phyloP scores from a whole-genome alignment of 805 yeast genomes.

The Teunomyces kruisii region DNA sequence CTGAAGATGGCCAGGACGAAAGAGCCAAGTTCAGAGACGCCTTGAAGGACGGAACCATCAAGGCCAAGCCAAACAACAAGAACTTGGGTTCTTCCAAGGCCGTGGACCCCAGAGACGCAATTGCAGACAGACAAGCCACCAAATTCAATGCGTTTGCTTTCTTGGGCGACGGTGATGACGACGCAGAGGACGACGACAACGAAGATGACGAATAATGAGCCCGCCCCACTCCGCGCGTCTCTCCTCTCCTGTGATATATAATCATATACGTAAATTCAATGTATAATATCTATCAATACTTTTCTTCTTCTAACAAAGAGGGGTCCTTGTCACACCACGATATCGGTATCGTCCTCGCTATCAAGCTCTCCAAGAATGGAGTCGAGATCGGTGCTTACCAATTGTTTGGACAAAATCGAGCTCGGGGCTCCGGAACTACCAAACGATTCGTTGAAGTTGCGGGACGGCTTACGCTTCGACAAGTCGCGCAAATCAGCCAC shows the following conservation, averaged over 20 bases:
- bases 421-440: conserved; percentile 15
- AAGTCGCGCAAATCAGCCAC: conserved; percentile 37
- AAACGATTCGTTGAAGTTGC: conserved; percentile 4
- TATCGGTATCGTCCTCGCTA: conserved; percentile 32
- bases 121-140: conserved; percentile 63
- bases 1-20: conserved; percentile 49
- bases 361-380: conserved; percentile 35
- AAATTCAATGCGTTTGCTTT: conserved; percentile 83
- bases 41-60: conserved; percentile 46
- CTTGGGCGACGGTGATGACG: conserved; percentile 59
- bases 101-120: conserved; percentile 68
- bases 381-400: conserved; percentile 30
- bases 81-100: conserved; percentile 74
- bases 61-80: conserved; percentile 69
- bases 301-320: background rate
- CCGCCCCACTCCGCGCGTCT: background rate
- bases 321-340: conserved; percentile 20
- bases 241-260: background rate
- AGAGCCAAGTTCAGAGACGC: conserved; percentile 46
- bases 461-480: conserved; percentile 3
- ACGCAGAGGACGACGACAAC: conserved; percentile 14
- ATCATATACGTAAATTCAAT: background rate
- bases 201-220: conserved; percentile 6
- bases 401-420: conserved; percentile 31
- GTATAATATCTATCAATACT: conserved; percentile 1